Evolutionary conservation across 257 asterid genomes (phyloP).

Genomic region (Przewalskia tangutica): DNA sequence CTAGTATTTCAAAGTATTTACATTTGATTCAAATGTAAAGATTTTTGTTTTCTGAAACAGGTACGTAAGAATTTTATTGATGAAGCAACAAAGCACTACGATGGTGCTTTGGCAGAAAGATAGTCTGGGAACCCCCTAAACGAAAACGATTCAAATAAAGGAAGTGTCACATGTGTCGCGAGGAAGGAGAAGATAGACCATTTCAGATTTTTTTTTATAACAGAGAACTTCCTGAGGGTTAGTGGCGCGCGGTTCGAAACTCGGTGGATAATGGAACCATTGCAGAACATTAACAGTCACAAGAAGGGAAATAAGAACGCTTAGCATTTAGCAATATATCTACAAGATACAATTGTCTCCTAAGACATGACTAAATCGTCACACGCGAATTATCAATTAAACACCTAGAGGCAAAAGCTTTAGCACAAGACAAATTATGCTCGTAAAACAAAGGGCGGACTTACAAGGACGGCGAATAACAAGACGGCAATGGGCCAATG

Average conservation of each 20-base stretch:
- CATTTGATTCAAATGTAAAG: not conserved
- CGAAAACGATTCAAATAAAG: not conserved
- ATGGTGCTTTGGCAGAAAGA: too few species aligned
- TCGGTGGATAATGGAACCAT: not conserved
- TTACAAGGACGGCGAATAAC: conserved; percentile 92
- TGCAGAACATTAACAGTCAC: not conserved
- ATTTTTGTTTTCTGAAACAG: not conserved
- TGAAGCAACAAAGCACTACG: too few species aligned
- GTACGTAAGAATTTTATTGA: too few species aligned
- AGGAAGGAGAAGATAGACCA: not conserved
- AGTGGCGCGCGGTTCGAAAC: not conserved
- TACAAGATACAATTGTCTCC: not conserved
- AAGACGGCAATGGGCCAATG: conserved; percentile 92
- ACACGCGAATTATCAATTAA: not conserved
- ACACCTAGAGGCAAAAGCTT: not conserved
- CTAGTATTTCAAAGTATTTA: not conserved
- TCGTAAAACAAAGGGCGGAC: conserved; percentile 12
- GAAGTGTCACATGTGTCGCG: not conserved
- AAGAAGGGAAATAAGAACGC: not conserved
- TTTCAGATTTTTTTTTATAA: not conserved
- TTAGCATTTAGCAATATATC: not conserved
- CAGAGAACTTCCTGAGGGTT: not conserved
- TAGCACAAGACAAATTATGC: not conserved
- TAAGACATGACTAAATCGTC: not conserved
- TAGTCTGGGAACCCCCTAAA: too few species aligned